Base-by-base conservation (phyloP, 1,284 basidiomycete species). In the Boletus semigastroideus region DNA sequence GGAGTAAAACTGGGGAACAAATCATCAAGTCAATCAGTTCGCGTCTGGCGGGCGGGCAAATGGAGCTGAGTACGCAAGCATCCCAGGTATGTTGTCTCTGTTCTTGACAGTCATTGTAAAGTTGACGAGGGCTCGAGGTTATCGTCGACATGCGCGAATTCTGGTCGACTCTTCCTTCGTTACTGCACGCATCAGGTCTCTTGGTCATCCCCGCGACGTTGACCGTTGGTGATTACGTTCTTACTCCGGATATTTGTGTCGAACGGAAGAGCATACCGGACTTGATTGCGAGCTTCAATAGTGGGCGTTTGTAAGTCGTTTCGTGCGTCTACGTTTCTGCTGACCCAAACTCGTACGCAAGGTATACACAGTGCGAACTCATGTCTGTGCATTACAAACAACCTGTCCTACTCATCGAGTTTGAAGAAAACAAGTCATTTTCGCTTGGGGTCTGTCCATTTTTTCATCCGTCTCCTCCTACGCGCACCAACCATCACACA, bases 141-240 rank as follows among this genome's bases (percentile, higher is more conserved):
- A 86, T 99, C 49, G 94, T 98, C 13, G 97, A 98, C 69, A 90
- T 98, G 81, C 84, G 96, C 61, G 96, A 99, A 68, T 98, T 99
- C 69, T 80, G 95, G 20, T 98, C 95, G 0, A 87, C 92, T 0
- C 74, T 99, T 19, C 96, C 96, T 0, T 95, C 92, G 0, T 72
- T 98, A 8, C 74, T 99, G 13, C 94, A 99, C 65, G 92, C 90
- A 0, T 82, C 91, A 0, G 83, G 84, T 36, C 75, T 98, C 48
- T 74, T 88, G 20, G 86, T 99, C 36, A 77, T 95, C 11, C 96
- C 96, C 0, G 90, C 90, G 1, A 98, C 95, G 0, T 75, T 99
- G 48, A 92, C 90, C 0, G 91, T 99, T 5, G 96, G 96, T 5
- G 96, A 99, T 71, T 99, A 99, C 65, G 90, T 99, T 54, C 73